A percentile compares a stretch with the other conserved stretches of the same genome.
Evolutionary conservation across 306 rosid species (phyloP).

Genomic region (Hippophae tibetana): DNA sequence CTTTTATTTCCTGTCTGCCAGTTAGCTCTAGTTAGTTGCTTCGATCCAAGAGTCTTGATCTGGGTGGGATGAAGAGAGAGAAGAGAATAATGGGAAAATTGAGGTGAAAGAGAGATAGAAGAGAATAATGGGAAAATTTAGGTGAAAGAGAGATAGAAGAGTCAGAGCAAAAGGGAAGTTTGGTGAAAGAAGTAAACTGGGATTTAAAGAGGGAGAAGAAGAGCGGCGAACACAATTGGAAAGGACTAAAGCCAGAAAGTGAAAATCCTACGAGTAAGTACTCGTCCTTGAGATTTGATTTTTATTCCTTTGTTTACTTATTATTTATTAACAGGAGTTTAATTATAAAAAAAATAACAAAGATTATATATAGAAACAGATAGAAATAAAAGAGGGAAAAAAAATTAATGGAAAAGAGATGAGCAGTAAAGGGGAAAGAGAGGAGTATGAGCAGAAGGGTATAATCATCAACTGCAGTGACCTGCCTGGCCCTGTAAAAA

Average conservation of each 20-base stretch:
- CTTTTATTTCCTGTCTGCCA: not conserved
- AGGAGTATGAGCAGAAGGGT: constrained; percentile 1
- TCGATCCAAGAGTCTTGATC: not conserved
- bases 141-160: constrained; percentile 4
- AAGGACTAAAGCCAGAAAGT: constrained; percentile 29
- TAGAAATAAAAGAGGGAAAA: not conserved
- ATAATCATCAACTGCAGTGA: constrained; percentile 16
- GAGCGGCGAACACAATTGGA: constrained; percentile 30
- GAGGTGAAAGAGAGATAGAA: constrained; percentile 4
- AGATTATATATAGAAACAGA: not conserved
- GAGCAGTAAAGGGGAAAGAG: constrained; percentile 9
- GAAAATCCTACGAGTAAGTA: constrained; percentile 38
- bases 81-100: not conserved
- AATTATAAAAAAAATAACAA: constrained; percentile 1
- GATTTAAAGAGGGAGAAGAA: not conserved
- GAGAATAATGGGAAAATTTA: not conserved
- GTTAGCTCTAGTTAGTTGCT: not conserved
- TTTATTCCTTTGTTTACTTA: constrained; percentile 11
- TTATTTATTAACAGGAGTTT: not conserved
- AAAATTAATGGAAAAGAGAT: not conserved
- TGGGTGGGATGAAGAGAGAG: not conserved
- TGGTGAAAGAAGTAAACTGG: constrained; percentile 1
- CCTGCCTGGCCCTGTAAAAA: constrained; percentile 23
- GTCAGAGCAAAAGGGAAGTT: not conserved
- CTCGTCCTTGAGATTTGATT: constrained; percentile 26